phyloP scores from a whole-genome alignment of 2,329 filamentous ascomycete genomes.

The Aspergillus clavatus region DNA sequence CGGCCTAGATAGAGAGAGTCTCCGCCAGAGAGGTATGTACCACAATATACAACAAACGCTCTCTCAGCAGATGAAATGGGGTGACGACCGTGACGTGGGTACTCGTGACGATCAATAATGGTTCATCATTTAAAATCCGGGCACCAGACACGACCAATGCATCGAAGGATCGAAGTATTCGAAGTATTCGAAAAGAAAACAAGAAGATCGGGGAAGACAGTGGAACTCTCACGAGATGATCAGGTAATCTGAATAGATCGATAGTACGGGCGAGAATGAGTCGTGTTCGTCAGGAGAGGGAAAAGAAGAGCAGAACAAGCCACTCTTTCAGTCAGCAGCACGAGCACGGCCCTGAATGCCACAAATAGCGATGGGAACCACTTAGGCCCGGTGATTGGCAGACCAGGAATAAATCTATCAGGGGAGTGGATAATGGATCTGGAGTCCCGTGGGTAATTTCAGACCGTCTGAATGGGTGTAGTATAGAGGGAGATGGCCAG shows the following conservation, averaged over 20 bases:
- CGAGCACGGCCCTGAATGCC: background rate
- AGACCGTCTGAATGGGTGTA: too few relatives aligned
- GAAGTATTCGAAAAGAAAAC: too few relatives aligned
- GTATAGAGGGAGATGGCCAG: too few relatives aligned
- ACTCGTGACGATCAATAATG: constrained; percentile 17
- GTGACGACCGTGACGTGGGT: constrained; percentile 12
- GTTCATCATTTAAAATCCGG: constrained; percentile 13
- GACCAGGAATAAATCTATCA: background rate
- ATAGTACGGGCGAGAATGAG: background rate
- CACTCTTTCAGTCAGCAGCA: background rate
- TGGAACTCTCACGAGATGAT: constrained; percentile 7
- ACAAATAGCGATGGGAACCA: background rate
- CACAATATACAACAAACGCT: too few relatives aligned
- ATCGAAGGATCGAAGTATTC: too few relatives aligned
- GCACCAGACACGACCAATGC: constrained; percentile 10
- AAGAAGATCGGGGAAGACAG: constrained; percentile 14
- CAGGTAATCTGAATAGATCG: constrained; percentile 3
- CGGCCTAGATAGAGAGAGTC: background rate
- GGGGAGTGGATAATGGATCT: background rate
- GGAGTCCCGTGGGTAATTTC: background rate
- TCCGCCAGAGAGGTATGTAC: too few relatives aligned
- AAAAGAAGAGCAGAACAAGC: background rate
- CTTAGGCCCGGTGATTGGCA: background rate
- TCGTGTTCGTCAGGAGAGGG: too few relatives aligned
- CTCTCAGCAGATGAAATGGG: constrained; percentile 6